phyloP scores from a whole-genome alignment of 1,284 basidiomycete genomes.

The Moesziomyces sp. region DNA sequence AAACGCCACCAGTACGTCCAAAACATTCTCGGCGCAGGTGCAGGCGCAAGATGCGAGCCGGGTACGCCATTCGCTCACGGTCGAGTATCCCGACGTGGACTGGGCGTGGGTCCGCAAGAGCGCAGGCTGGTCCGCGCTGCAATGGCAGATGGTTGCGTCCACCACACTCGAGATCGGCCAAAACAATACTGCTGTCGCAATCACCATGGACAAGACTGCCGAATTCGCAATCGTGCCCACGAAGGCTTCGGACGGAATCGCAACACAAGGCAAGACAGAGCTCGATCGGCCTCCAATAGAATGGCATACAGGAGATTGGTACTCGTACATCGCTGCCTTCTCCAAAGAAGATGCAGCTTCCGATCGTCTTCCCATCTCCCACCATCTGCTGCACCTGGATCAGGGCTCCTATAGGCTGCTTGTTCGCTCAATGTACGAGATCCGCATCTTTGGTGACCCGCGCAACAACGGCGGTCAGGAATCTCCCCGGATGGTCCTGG shows the following conservation, averaged over 20 bases:
- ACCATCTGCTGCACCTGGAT: conserved; percentile 30
- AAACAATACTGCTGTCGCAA: conserved; percentile 18
- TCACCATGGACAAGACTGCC: conserved; percentile 34
- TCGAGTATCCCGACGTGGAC: conserved; percentile 33
- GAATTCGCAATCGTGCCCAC: conserved; percentile 42
- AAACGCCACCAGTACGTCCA: conserved; percentile 11
- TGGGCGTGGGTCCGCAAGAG: conserved; percentile 37
- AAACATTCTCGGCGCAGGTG: conserved; percentile 10
- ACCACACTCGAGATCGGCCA: conserved; percentile 22
- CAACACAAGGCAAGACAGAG: not conserved
- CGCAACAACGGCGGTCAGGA: conserved; percentile 9
- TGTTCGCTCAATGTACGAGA: conserved; percentile 41
- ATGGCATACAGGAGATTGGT: conserved; percentile 54
- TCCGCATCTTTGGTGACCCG: conserved; percentile 52
- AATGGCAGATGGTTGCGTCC: conserved; percentile 47
- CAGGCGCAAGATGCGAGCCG: not conserved
- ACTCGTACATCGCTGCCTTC: conserved; percentile 44
- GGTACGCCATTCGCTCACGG: conserved; percentile 24
- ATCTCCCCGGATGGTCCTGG: conserved; percentile 32
- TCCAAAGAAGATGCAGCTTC: conserved; percentile 7
- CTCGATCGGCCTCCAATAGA: conserved; percentile 4
- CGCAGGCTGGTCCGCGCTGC: conserved; percentile 46
- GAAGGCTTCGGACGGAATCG: not conserved
- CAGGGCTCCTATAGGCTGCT: conserved; percentile 40
- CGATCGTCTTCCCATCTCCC: conserved; percentile 8